phyloP scores from a whole-genome alignment of 1,139 yeast species.

The Suhomyces maxii region DNA sequence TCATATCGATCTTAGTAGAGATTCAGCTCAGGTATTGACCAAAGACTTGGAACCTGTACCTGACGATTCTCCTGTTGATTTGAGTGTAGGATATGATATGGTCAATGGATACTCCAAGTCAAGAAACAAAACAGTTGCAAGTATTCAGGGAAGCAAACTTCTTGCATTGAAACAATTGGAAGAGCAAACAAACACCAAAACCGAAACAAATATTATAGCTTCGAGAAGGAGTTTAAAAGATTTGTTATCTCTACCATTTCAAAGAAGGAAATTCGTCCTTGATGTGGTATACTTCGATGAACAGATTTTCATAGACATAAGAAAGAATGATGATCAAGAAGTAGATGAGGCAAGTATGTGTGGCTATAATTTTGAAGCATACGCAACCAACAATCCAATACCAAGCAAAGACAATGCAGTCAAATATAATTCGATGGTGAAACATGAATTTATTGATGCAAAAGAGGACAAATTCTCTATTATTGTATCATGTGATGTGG shows the following conservation, averaged over 20 bases:
- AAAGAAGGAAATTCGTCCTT: background rate
- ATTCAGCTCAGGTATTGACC: background rate
- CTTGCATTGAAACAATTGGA: conserved; percentile 5
- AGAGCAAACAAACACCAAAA: background rate
- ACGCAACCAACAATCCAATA: conserved; percentile 1
- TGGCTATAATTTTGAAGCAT: conserved; percentile 8
- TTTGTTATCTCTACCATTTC: background rate
- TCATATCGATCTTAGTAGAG: background rate
- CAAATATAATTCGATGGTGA: conserved; percentile 4
- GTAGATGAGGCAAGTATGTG: conserved; percentile 2
- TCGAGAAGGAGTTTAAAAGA: conserved; percentile 4
- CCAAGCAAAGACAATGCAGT: conserved; percentile 3
- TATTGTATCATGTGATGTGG: conserved; percentile 7
- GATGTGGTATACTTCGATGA: background rate
- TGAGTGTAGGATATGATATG: background rate
- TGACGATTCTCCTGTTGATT: background rate
- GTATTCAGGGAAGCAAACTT: conserved; percentile 1
- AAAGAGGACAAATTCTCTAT: background rate
- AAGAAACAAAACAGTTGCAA: background rate
- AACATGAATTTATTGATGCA: background rate
- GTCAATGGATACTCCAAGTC: background rate
- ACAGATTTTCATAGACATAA: conserved; percentile 3
- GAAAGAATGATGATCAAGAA: background rate
- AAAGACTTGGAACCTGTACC: background rate
- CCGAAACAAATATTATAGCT: conserved; percentile 1